Percentiles rank a stretch among this genome's conserved stretches.
Conservation (phyloP, 129 eudicot genomes). For the Flaveria brownii region DNA sequence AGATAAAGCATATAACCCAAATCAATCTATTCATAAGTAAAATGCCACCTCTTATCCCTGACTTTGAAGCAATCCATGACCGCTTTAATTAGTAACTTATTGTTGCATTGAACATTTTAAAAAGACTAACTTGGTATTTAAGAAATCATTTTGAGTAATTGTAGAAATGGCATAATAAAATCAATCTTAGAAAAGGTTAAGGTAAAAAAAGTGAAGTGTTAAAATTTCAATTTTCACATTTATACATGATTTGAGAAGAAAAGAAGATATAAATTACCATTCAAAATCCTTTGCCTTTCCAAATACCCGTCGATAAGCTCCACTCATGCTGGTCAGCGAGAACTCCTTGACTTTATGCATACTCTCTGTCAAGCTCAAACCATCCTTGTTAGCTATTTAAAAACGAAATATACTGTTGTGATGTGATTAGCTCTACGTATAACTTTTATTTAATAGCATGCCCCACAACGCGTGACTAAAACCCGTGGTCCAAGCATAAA, state of each 20-base stretch:
- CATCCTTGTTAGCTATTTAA: too few species aligned
- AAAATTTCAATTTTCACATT: not conserved
- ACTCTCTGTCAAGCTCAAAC: too few species aligned
- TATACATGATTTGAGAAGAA: conserved; percentile 2
- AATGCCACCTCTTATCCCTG: not conserved
- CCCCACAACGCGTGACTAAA: too few species aligned
- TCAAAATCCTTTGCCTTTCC: conserved; percentile 83
- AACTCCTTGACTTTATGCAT: conserved; percentile 88
- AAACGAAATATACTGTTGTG: too few species aligned
- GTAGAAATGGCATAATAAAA: not conserved
- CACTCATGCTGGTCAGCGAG: conserved; percentile 80
- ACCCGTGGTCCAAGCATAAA: too few species aligned
- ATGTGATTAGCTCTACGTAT: too few species aligned
- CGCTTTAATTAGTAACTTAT: not conserved
- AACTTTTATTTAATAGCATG: too few species aligned
- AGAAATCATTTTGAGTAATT: not conserved
- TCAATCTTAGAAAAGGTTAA: not conserved
- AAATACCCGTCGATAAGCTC: conserved; percentile 87
- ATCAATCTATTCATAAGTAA: not conserved
- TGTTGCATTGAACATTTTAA: not conserved
- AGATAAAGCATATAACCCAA: not conserved
- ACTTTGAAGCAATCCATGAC: not conserved
- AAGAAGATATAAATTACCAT: conserved; percentile 50
- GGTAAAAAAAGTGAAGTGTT: too few species aligned
- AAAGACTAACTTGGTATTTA: not conserved